Evolutionary conservation across 805 yeast genomes (phyloP), one percentile per base, ranked within the genome.

Genomic region (Lachancea sp.): DNA sequence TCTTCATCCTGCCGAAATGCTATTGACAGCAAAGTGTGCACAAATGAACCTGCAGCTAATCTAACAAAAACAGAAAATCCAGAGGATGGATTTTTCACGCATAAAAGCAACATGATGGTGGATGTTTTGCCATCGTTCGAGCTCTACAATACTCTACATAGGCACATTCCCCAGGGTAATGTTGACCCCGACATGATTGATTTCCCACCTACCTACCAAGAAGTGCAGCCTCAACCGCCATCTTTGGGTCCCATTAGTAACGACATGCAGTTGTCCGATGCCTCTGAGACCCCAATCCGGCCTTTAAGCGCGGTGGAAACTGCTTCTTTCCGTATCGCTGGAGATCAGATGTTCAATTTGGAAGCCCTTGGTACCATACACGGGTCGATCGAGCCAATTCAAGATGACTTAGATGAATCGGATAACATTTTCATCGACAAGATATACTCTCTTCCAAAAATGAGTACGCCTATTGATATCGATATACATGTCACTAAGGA

Each of bases 41-140:
- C 15, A 15, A 23, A 29, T 11, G 33, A 36, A 29, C 21, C 9
- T 5, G 28, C 12, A 16, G 28, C 26, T 11, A 30, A 16, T 21
- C n/a, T n/a, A 17, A 11, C 16, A 30, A 4, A 30, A 30, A 11
- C 16, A 11, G 13, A 17, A 5, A 5, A 13, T 7, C 7, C 8
- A 4, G 18, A 33, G 9, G 4, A 18, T 4, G 13, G 15, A 4
- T 18, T 28, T 13, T 4, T 28, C 20, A 35, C 23, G n/a, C 32
- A 17, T 20, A 19, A 47, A 6, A 34, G 23, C 29, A 54, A 51
- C 28, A 47, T 52, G 28, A 38, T 62, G 9, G 64, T 76, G 37
- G 85, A 80, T 49, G 72, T 80, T 2, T 56, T 80, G 25, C 88
- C 86, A 0, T 77, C 85, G 0, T 80, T 79, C 51, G 83, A 79